These are phyloP conservation scores for Spiraea crenata DNA, from an alignment of 331 rosid genomes.

Conservation along the genomic window DNA sequence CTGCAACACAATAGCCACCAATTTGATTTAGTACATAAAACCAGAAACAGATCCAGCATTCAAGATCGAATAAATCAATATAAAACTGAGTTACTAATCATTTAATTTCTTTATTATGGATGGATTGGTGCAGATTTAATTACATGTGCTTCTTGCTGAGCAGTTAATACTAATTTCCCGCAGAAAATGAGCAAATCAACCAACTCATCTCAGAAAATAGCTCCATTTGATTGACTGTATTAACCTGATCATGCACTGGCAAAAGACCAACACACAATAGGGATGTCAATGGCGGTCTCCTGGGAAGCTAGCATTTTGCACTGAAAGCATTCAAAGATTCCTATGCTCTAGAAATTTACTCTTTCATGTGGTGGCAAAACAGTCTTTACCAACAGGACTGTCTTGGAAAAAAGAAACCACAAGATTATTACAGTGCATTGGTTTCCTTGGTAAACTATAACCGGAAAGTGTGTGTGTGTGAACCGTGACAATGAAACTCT, in stretches of 20 bases:
- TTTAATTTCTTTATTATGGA: not conserved
- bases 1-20: slow-evolving; percentile 36
- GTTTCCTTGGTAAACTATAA: not conserved
- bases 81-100: not conserved
- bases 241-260: no score
- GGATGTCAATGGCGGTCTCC: not conserved
- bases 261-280: no score
- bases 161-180: not conserved
- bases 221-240: not conserved
- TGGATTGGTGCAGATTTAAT: not conserved
- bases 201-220: not conserved
- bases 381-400: not conserved
- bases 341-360: not conserved
- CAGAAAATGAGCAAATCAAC: not conserved
- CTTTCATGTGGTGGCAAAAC: not conserved
- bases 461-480: no score
- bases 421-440: not conserved
- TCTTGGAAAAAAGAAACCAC: not conserved
- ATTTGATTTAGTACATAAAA: not conserved
- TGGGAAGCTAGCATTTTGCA: not conserved
- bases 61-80: not conserved
- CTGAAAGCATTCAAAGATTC: not conserved
- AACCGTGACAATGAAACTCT: not conserved
- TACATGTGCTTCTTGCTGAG: not conserved
- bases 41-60: not conserved